Conservation (phyloP, 495 filamentous ascomycete species). For the Geoglossum glabrum region DNA sequence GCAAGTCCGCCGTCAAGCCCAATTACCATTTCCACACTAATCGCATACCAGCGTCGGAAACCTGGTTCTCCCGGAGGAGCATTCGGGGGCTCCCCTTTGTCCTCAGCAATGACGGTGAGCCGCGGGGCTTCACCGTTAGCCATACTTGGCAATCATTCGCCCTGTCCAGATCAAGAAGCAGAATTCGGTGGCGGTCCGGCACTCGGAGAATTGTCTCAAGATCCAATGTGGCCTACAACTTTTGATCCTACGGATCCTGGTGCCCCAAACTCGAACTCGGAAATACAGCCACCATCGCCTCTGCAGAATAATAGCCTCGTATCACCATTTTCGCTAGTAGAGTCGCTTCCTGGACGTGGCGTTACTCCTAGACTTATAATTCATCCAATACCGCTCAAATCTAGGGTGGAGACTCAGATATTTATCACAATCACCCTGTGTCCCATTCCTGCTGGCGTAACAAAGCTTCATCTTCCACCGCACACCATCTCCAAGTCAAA, state of each 20-base stretch:
- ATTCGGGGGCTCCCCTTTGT: conserved; percentile 29
- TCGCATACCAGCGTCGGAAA: conserved; percentile 13
- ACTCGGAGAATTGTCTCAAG: not conserved
- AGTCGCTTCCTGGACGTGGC: not conserved
- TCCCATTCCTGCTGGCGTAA: conserved; percentile 50
- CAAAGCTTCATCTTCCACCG: conserved; percentile 63
- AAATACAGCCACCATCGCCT: not conserved
- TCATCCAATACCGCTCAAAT: conserved; percentile 54
- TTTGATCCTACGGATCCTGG: not conserved
- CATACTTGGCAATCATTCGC: conserved; percentile 30
- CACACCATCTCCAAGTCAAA: conserved; percentile 87
- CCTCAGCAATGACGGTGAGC: conserved; percentile 22
- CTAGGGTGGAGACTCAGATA: conserved; percentile 89
- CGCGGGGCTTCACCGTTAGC: conserved; percentile 26
- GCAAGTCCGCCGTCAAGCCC: not conserved
- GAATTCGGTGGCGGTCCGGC: conserved; percentile 18
- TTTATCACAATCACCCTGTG: conserved; percentile 55
- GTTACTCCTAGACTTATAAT: conserved; percentile 28
- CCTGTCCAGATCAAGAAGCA: conserved; percentile 29
- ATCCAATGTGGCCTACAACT: not conserved
- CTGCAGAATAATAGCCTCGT: not conserved
- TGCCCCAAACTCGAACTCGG: not conserved
- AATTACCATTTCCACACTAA: not conserved
- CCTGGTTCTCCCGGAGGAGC: conserved; percentile 10
- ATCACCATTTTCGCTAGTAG: not conserved